These are phyloP conservation scores for Botrytis deweyae DNA, from an alignment of 2,329 filamentous ascomycete species.

Conservation along the genomic window DNA sequence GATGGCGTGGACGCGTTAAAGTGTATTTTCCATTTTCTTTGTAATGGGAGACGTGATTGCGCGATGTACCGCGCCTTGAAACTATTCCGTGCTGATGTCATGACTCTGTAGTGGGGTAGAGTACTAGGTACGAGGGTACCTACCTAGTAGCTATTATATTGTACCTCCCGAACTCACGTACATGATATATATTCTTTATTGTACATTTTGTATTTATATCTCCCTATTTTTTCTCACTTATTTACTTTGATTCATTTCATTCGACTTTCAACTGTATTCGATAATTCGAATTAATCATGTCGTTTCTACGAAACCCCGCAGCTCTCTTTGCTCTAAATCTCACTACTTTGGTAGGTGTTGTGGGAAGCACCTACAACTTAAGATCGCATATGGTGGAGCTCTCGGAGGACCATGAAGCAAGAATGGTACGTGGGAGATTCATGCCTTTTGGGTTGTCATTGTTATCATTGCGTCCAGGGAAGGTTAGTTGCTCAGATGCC, in stretches of 20 bases:
- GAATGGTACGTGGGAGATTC: slow-evolving; percentile 25
- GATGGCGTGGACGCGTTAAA: neutral
- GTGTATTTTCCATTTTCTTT: neutral
- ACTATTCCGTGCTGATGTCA: slow-evolving; percentile 5
- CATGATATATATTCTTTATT: neutral
- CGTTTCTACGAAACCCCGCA: slow-evolving; percentile 26
- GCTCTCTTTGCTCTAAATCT: slow-evolving; percentile 24
- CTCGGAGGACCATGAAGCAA: slow-evolving; percentile 32
- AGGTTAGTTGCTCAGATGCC: neutral
- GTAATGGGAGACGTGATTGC: neutral
- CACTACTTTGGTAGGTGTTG: slow-evolving; percentile 26
- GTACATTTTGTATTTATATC: neutral
- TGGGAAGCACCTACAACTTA: slow-evolving; percentile 28
- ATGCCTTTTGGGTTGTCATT: slow-evolving; percentile 1
- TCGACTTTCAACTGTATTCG: neutral
- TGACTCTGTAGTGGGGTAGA: neutral
- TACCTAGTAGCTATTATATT: neutral
- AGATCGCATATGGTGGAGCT: slow-evolving; percentile 31
- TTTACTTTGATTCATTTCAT: neutral
- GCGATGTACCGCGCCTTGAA: neutral
- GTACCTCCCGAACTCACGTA: neutral
- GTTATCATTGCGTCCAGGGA: neutral
- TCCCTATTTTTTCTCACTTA: neutral
- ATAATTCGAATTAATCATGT: slow-evolving; percentile 20
- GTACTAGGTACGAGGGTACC: too few species aligned